These are phyloP conservation scores for Iris macrosiphon DNA, from an alignment of 106 monocot genomes.

Conservation along the genomic window DNA sequence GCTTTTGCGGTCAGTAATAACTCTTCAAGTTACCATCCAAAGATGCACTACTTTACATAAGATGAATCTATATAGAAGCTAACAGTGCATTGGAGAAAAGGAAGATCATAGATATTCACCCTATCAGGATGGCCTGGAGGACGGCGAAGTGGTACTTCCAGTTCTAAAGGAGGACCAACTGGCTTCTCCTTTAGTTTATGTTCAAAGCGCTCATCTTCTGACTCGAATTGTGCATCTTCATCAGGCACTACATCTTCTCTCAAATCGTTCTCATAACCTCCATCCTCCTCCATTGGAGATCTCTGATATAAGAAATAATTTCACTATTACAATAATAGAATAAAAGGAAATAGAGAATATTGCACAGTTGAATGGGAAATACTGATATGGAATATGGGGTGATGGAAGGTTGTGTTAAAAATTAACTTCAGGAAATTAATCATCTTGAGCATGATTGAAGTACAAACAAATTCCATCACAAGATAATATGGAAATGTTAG, in stretches of 20 bases:
- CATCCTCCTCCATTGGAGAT: conserved; percentile 74
- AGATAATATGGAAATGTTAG: too few species aligned
- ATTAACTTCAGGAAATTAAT: too few species aligned
- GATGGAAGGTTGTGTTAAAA: too few species aligned
- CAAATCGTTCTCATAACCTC: conserved; percentile 48
- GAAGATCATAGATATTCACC: conserved; percentile 26
- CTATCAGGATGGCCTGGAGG: conserved; percentile 76
- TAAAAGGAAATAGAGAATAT: conserved; percentile 2
- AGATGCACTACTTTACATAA: too few species aligned
- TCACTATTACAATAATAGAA: conserved; percentile 2
- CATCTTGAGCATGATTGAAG: too few species aligned
- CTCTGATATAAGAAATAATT: conserved; percentile 37
- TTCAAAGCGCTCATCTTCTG: conserved; percentile 82
- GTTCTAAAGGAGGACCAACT: conserved; percentile 81
- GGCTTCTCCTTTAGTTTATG: conserved; percentile 82
- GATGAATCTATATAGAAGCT: not conserved
- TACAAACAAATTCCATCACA: too few species aligned
- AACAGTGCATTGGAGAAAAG: not conserved
- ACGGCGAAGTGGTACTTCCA: conserved; percentile 61
- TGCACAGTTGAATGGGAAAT: too few species aligned
- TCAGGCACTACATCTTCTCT: conserved; percentile 85
- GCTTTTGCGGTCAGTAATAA: too few species aligned
- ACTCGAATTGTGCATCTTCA: conserved; percentile 71
- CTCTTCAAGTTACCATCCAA: too few species aligned
- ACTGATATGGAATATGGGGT: too few species aligned